Evolutionary conservation across 2,329 filamentous ascomycete genomes (phyloP), one percentile per base, ranked within the genome.

Genomic region (Fusarium citri): DNA sequence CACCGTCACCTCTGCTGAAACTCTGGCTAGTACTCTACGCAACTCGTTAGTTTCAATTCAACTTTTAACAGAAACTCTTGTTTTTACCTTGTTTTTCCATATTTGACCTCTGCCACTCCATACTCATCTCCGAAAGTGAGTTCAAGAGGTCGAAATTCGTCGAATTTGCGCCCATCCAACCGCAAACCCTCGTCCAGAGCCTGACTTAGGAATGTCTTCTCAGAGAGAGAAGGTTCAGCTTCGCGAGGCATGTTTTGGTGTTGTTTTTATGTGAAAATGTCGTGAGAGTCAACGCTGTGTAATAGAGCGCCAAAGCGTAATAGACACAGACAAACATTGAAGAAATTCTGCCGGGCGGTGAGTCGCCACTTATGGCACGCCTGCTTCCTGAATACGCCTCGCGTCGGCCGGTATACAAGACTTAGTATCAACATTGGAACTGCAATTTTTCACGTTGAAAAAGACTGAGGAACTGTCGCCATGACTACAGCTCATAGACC

Each of bases 121-220:
- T 94, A 94, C 75, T 97, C 93, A 69, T 97, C 91, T 53, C 94
- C 94, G 80, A 98, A 97, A 5, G 85, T 88, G 64, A 99, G 86
- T 64, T 91, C 88, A 47, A 98, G 80, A 49, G 89, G 85, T 71
- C 96, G 89, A 80, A 93, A 96, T 75, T 94, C 86, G 76, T 98
- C 93, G 61, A 94, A 87, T 62, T 86, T 84, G 71, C 96, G 92
- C 74, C 92, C 92, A 81, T 99, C 96, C 63, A 98, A 84, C 25
- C 96, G 92, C 64, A 94, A 83, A 72, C 92, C 89, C 76, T 97
- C 89, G 74, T 90, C 86, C 14, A 99, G 87, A 46, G 95, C 94
- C 78, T 97, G 88, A 66, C 90, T 85, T 70, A 98, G 88, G 79
- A 99, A 99, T 12, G 89, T 89, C 78, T 89, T 93, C 85, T 98